Percentiles rank a stretch among this genome's conserved stretches.
phyloP scores from a whole-genome alignment of 2,329 filamentous ascomycete genomes.

The Venturia aucupariae region DNA sequence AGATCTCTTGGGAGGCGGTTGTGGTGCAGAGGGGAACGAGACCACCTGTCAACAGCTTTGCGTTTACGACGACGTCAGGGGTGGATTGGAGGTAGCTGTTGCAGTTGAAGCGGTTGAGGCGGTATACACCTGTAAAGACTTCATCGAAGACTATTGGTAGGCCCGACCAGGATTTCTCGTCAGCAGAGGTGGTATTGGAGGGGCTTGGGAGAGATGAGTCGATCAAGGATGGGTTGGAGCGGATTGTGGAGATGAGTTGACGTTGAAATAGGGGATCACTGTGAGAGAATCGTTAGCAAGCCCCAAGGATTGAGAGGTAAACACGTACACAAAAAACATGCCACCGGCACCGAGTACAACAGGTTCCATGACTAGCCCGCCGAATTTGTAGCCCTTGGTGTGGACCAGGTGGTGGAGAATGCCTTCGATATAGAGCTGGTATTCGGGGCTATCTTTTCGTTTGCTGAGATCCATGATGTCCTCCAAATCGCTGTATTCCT shows the following conservation, averaged over 20 bases:
- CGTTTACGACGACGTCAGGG: slow-evolving; percentile 70
- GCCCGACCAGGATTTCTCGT: slow-evolving; percentile 51
- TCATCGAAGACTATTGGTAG: slow-evolving; percentile 77
- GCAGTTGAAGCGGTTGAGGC: slow-evolving; percentile 63
- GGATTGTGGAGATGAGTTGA: slow-evolving; percentile 58
- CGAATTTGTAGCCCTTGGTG: slow-evolving; percentile 55
- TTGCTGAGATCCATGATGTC: slow-evolving; percentile 28
- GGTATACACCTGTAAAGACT: slow-evolving; percentile 79
- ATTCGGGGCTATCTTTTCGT: slow-evolving; percentile 41
- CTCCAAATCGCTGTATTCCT: slow-evolving; percentile 24
- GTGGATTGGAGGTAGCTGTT: slow-evolving; percentile 59
- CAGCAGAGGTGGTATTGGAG: slow-evolving; percentile 14
- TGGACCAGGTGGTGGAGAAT: slow-evolving; percentile 46
- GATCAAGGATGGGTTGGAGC: slow-evolving; percentile 50
- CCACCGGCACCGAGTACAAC: slow-evolving; percentile 73
- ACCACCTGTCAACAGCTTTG: slow-evolving; percentile 75
- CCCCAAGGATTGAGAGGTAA: background rate
- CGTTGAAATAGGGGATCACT: slow-evolving; percentile 76
- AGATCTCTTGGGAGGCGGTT: slow-evolving; percentile 63
- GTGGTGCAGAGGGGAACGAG: slow-evolving; percentile 70
- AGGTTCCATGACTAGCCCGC: slow-evolving; percentile 71
- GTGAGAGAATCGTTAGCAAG: slow-evolving; percentile 15
- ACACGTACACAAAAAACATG: slow-evolving; percentile 65
- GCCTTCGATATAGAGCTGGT: slow-evolving; percentile 50
- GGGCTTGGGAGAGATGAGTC: slow-evolving; percentile 20